Evolutionary conservation across 2,329 filamentous ascomycete genomes (phyloP).

Genomic region (Hypocreales sp.): DNA sequence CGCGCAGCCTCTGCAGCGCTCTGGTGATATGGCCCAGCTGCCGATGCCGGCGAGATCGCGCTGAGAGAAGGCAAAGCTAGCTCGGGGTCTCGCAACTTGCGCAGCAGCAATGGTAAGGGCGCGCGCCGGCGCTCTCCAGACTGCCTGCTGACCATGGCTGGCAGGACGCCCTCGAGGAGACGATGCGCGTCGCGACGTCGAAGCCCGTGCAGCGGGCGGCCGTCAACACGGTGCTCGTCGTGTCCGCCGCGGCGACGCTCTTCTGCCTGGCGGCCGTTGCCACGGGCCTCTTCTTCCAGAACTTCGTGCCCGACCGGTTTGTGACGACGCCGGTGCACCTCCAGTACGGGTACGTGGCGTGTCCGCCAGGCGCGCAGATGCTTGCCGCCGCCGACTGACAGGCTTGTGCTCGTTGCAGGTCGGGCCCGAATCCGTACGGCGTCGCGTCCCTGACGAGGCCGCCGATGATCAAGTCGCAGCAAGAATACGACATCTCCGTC

Average conservation of each 20-base stretch:
- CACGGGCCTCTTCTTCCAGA: constrained; percentile 38
- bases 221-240: constrained; percentile 29
- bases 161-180: constrained; percentile 20
- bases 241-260: constrained; percentile 24
- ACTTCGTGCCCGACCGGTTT: constrained; percentile 39
- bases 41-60: too few relatives aligned
- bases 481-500: constrained; percentile 74
- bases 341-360: constrained; percentile 38
- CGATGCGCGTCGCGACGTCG: constrained; percentile 27
- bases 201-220: constrained; percentile 32
- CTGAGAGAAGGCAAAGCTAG: too few relatives aligned
- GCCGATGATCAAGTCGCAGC: constrained; percentile 50
- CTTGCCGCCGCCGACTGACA: constrained; percentile 4
- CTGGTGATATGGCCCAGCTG: too few relatives aligned
- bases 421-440: constrained; percentile 36
- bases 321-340: constrained; percentile 36
- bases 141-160: background rate
- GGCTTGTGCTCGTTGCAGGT: constrained; percentile 15
- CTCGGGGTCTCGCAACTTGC: too few relatives aligned
- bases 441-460: constrained; percentile 27
- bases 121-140: too few relatives aligned
- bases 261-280: constrained; percentile 30
- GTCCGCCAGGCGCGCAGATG: too few relatives aligned
- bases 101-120: constrained; percentile 2
- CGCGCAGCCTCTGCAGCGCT: too few relatives aligned